Base-by-base conservation (phyloP, 805 yeast genomes). In the Wickerhamiella bombiphila region DNA sequence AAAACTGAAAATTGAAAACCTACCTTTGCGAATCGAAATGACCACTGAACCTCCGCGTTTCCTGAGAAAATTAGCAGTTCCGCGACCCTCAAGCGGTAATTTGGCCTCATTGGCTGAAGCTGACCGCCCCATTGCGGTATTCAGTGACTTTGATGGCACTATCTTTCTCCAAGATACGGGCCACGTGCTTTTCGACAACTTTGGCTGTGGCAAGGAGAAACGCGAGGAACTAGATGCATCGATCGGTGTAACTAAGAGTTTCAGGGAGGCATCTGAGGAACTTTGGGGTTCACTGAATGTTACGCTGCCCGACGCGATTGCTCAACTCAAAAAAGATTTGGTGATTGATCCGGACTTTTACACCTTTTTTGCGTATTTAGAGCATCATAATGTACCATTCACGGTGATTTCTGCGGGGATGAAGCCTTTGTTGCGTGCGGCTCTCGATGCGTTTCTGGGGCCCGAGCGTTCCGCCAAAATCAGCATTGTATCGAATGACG, bases 141-240 rank as follows among this genome's bases (percentile, higher is more conserved):
- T 49, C 39, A 48, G 60, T 35, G 68, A 63, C 51, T 63, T 63
- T 45, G 68, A 63, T 48, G 68, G 68, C 33, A 63, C 68, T 32
- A 62, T 63, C 35, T 63, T 63, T 49, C 52, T 57, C 37, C 68
- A 63, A 47, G 68, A 63, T 41, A 61, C 68, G 15, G 68, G 68
- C 38, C 68, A 63, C 39, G 57, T 63, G n/a, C 52, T 63, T 39
- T 63, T 63, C 40, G 68, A 63, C 50, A 45, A 54, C 39, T 58
- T 51, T 40, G 68, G 68, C 37, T 60, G 66, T 36, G 68, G 68
- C 14, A 41, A 52, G 11, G 61, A 53, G 43, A 43, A 46, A 34
- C 57, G 68, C 30, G 52, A 51, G 45, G 45, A 49, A 37, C 52
- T 63, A 31, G 67, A 62, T 46, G 39, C 45, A 31, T 49, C 58